Conservation (phyloP, 306 rosid species). For the Cotoneaster glaucophyllus region DNA sequence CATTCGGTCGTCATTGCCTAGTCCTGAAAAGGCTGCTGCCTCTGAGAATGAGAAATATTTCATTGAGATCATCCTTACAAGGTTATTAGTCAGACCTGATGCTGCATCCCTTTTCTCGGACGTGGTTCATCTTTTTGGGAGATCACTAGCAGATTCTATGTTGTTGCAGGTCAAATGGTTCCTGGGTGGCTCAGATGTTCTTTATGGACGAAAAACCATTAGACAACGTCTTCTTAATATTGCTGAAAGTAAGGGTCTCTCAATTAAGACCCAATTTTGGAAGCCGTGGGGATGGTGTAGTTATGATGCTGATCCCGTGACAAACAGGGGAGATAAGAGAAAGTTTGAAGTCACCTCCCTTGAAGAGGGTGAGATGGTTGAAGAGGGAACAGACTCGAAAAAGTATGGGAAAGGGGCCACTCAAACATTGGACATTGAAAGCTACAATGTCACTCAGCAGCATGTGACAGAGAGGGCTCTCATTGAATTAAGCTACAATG, state of each 20-base stretch:
- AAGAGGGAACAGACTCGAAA: slow-evolving; percentile 59
- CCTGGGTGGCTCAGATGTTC: slow-evolving; percentile 76
- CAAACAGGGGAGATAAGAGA: slow-evolving; percentile 47
- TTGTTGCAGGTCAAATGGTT: slow-evolving; percentile 93
- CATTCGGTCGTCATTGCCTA: slow-evolving; percentile 63
- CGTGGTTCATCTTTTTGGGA: slow-evolving; percentile 89
- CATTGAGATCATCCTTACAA: slow-evolving; percentile 74
- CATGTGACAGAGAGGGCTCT: slow-evolving; percentile 79
- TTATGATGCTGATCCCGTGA: slow-evolving; percentile 33
- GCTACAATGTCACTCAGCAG: slow-evolving; percentile 43
- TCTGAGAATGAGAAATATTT: slow-evolving; percentile 92
- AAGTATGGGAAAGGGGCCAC: slow-evolving; percentile 36
- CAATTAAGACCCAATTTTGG: slow-evolving; percentile 63
- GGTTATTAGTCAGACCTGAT: slow-evolving; percentile 96
- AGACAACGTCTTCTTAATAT: slow-evolving; percentile 63
- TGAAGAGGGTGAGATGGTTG: slow-evolving; percentile 96
- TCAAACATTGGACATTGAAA: slow-evolving; percentile 45
- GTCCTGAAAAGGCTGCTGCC: slow-evolving; percentile 64
- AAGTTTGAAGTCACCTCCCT: slow-evolving; percentile 58
- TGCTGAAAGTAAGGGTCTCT: slow-evolving; percentile 62
- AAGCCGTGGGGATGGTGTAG: slow-evolving; percentile 97
- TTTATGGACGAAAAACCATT: slow-evolving; percentile 82
- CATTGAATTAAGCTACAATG: slow-evolving; percentile 60
- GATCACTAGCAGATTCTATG: slow-evolving; percentile 90
- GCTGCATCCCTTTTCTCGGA: slow-evolving; percentile 90